These are phyloP conservation scores for Ophiostoma australiae DNA, from an alignment of 2,329 filamentous ascomycete genomes.

Conservation along the genomic window DNA sequence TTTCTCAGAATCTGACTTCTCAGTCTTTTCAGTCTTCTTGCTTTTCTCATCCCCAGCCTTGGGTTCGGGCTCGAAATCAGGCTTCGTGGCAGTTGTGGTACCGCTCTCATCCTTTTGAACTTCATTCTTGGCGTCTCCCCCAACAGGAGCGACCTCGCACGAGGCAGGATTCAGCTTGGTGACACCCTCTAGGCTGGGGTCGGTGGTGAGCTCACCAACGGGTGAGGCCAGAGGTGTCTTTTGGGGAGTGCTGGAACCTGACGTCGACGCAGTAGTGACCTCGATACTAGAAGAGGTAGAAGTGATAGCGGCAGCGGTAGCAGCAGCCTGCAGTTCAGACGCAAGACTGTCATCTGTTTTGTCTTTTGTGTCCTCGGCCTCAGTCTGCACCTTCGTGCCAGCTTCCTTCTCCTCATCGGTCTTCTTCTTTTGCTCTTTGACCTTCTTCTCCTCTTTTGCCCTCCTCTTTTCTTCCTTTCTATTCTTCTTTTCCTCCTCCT, in stretches of 20 bases:
- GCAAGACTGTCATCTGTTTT: not conserved
- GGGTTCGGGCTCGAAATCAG: not conserved
- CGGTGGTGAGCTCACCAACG: not conserved
- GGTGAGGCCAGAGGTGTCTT: conserved; percentile 1
- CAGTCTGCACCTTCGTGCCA: not conserved
- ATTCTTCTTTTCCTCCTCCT: not conserved
- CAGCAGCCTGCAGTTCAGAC: conserved; percentile 9
- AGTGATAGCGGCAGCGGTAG: not conserved
- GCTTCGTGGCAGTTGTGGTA: not conserved
- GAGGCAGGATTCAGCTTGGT: not conserved
- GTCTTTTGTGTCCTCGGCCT: conserved; percentile 6
- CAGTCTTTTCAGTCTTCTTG: not conserved
- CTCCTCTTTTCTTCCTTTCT: not conserved
- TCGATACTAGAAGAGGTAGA: conserved; percentile 3
- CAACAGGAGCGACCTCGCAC: not conserved
- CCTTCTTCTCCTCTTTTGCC: not conserved
- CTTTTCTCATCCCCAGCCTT: not conserved
- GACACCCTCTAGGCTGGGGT: not conserved
- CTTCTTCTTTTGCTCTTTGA: not conserved
- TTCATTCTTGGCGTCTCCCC: not conserved
- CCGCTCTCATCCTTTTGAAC: not conserved
- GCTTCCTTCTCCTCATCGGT: not conserved
- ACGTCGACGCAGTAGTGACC: not conserved
- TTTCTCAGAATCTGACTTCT: not conserved
- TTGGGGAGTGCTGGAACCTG: conserved; percentile 3